Conservation (phyloP, 768 basidiomycete genomes). For the Russula brevipes region DNA sequence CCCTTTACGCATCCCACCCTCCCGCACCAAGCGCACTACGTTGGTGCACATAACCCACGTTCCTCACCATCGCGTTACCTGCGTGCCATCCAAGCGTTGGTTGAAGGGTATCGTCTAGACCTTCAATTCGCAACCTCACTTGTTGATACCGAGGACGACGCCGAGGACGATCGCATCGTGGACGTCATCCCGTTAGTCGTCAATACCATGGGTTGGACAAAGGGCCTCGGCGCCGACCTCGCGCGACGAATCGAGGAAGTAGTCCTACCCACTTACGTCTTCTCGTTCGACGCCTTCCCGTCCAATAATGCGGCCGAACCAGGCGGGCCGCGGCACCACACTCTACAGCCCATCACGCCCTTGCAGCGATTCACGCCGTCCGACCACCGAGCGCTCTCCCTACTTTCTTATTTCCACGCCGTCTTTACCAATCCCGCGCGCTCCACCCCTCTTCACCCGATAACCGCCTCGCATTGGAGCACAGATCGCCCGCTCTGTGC, state of each 20-base stretch:
- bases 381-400: conserved; percentile 64
- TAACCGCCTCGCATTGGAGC: conserved; percentile 53
- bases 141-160: conserved; percentile 27
- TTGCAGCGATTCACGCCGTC: conserved; percentile 49
- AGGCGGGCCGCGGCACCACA: conserved; percentile 33
- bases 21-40: conserved; percentile 71
- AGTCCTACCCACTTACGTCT: conserved; percentile 55
- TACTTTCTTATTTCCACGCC: conserved; percentile 76
- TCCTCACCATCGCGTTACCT: conserved; percentile 75
- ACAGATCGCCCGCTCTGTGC: conserved; percentile 63
- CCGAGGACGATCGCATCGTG: conserved; percentile 39
- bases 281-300: conserved; percentile 38
- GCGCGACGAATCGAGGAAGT: conserved; percentile 62
- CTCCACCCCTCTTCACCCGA: conserved; percentile 19
- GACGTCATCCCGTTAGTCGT: conserved; percentile 77
- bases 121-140: conserved; percentile 45
- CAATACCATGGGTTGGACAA: conserved; percentile 97
- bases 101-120: conserved; percentile 66
- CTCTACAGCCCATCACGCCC: conserved; percentile 44
- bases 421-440: conserved; percentile 33
- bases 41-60: conserved; percentile 74
- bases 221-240: conserved; percentile 86
- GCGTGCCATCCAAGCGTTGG: conserved; percentile 55
- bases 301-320: neutral
- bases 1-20: conserved; percentile 78